Evolutionary conservation across 78 protist species (phyloP).

Genomic region (Dictyostelium capitatum): DNA sequence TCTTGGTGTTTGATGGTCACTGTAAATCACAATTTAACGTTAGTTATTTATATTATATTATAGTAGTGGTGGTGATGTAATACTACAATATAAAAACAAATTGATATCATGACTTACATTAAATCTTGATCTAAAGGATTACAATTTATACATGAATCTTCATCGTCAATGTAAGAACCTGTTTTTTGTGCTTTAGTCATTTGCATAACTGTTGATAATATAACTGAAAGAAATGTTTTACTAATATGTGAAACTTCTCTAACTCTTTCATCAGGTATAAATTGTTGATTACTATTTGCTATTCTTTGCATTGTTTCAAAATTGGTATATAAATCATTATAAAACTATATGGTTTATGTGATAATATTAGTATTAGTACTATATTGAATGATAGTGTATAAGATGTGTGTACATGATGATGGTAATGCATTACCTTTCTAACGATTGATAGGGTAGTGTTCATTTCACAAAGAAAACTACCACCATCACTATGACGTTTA

Average conservation of each 20-base stretch:
- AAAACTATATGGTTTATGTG: conserved; percentile 14
- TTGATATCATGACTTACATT: conserved; percentile 1
- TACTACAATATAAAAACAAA: background rate
- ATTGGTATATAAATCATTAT: conserved; percentile 61
- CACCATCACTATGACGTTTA: background rate
- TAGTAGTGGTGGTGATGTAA: background rate
- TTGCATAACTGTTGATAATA: conserved; percentile 33
- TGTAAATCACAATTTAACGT: background rate
- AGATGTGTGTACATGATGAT: too few relatives aligned
- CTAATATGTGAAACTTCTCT: conserved; percentile 38
- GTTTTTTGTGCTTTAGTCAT: conserved; percentile 8
- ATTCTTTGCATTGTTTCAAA: conserved; percentile 34
- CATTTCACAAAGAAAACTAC: background rate
- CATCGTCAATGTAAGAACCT: conserved; percentile 46
- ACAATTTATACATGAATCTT: conserved; percentile 1
- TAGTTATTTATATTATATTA: background rate
- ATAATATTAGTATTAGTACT: background rate
- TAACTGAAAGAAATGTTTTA: conserved; percentile 50
- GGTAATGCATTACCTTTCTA: conserved; percentile 3
- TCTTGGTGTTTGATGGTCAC: conserved; percentile 15
- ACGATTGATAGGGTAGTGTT: background rate
- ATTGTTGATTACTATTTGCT: background rate
- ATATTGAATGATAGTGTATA: background rate
- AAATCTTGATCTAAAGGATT: conserved; percentile 53
- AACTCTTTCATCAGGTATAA: conserved; percentile 55